phyloP scores from a whole-genome alignment of 257 asterid genomes.

The Perilla frutescens region DNA sequence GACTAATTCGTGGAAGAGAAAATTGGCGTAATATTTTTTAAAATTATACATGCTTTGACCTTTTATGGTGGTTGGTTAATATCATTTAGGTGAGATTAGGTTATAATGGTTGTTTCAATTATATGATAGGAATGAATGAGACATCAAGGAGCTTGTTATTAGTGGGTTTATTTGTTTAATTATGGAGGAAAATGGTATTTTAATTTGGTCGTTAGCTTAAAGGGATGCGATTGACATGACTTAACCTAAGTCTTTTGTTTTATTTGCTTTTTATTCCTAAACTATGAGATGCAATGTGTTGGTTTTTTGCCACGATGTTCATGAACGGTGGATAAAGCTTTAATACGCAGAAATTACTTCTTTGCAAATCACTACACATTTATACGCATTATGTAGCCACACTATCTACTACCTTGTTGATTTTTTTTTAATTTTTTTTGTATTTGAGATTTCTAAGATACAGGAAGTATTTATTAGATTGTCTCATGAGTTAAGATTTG shows the following conservation, averaged over 20 bases:
- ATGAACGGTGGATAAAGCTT: no score
- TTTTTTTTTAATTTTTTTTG: no score
- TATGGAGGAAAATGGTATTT: background rate
- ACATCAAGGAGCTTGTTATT: background rate
- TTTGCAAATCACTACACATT: no score
- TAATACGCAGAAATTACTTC: no score
- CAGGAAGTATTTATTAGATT: no score
- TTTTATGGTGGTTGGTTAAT: background rate
- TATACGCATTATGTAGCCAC: no score
- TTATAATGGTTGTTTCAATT: background rate
- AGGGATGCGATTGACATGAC: background rate
- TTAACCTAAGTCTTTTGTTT: background rate
- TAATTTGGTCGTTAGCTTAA: background rate
- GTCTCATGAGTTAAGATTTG: no score
- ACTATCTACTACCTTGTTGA: no score
- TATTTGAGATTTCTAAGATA: no score
- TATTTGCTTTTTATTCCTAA: background rate
- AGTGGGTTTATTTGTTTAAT: background rate
- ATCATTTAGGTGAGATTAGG: conserved; percentile 23
- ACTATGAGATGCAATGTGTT: background rate
- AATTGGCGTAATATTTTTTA: background rate
- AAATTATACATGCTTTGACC: conserved; percentile 1
- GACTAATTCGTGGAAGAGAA: background rate
- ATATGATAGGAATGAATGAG: background rate
- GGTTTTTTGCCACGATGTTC: no score